Base-by-base conservation (phyloP, 352 stramenopile genomes). In the Phytophthora pluvialis region DNA sequence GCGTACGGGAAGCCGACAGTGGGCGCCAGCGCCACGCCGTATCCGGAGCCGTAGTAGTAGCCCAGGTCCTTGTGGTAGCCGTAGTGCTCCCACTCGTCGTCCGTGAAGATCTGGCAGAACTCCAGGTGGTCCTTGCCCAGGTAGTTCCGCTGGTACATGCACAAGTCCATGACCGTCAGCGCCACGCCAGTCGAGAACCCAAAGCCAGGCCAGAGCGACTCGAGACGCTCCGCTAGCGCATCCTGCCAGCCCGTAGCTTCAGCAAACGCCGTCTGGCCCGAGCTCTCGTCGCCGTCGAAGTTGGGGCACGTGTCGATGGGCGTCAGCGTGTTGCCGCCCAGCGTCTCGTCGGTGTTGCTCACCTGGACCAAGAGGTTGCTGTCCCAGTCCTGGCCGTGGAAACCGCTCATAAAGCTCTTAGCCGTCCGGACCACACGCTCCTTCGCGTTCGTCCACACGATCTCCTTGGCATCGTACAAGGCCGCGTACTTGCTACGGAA, bases 41-140 rank as follows among this genome's bases (percentile, higher is more conserved):
- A 81, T 13, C 73, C 66, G 48, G 75, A 82, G 67, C 75, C 75
- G 62, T 81, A 83, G 67, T 80, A 84, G 70, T 84, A 87, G 16
- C 75, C 75, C 29, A 87, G 33, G 39, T 84, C 78, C 51, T 81
- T 82, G 60, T 81, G 60, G 63, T 87, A 87, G 12, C 38, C 75
- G 57, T 87, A 87, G 46, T 72, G 60, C 38, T 73, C 36, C 78
- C 78, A 87, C 57, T 87, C 78, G 12, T 84, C 70, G 59, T 87
- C 78, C 13, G 75, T 79, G 64, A 84, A 87, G 50, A 87, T 56
- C 33, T 60, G 33, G 35, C 78, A 87, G 66, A 84, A 83, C 53
- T 74, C 60, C 4, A 72, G 46, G 56, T 72, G 47, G 44, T 64
- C 55, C 54, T 84, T 83, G 50, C 70, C 68, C 11, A 78, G 45